Base-by-base conservation (phyloP, 2,329 filamentous ascomycete species). In the Fusarium graminum region DNA sequence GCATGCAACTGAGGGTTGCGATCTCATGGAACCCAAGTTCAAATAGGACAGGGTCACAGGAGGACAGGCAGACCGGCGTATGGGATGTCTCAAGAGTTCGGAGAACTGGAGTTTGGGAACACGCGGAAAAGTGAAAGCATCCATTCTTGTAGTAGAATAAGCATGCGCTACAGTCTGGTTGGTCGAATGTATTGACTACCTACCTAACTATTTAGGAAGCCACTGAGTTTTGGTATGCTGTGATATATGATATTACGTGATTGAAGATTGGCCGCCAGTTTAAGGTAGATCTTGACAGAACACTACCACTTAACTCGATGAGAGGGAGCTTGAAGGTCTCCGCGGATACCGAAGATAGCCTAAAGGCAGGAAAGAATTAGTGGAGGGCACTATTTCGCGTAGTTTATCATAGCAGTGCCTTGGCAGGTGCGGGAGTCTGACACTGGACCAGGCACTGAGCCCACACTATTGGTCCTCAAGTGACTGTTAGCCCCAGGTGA, bases 91-190 rank as follows among this genome's bases (percentile, higher is more conserved):
- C 42, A n/a, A 39, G 43, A 45, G 46, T 59, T 63, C 45, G 55
- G 39, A 47, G 51, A 47, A 57, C 55, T 65, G 67, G 71, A 71
- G 67, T 72, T 67, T 72, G 63, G 69, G 65, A 65, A 61, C 51
- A 66, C 63, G 61, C 51, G 50, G 50, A 72, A 72, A 73, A 70
- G 69, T 68, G 50, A 59, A 69, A 57, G 44, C 54, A 59, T 61
- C 34, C 22, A 42, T 60, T 44, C 58, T 51, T 64, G 62, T 73
- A 73, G 69, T 73, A 73, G 69, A 73, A 65, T 58, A 67, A 70
- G 53, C 59, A 67, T 63, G 47, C 49, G 39, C 52, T 63, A 55
- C 46, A 53, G 52, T 65, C 42, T 47, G 51, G 45, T 54, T 54
- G 52, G 44, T 41, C 45, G 55, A 54, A 54, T 50, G 36, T 25